Base-by-base conservation (phyloP, 1,139 yeast species). In the Geotrichum fermentans region DNA sequence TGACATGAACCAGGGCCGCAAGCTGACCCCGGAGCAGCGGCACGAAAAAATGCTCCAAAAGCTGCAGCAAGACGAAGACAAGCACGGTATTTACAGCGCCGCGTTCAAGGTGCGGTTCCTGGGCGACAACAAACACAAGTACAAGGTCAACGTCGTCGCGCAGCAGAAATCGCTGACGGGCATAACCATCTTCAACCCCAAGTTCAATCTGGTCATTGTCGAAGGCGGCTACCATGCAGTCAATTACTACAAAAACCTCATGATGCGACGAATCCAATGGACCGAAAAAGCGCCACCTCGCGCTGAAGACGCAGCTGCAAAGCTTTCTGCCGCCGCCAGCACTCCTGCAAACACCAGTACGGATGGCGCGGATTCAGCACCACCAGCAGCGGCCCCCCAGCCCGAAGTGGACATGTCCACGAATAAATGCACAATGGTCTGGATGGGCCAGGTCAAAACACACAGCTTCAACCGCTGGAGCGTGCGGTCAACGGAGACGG, bases 91-190 rank as follows among this genome's bases (percentile, higher is more conserved):
- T 30, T 71, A 61, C 57, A 71, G 86, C 20, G 74, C 79, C 1
- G 89, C 85, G 0, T 88, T 80, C 63, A 71, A 72, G 22, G 70
- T 89, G 7, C 69, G 73, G 26, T 51, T 43, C 33, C 66, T 87
- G 21, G 70, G 71, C 0, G 83, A 83, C 61, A 82, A 85, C 0
- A 80, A 81, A 55, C 87, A 86, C 55, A 69, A 77, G 40, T 88
- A 73, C 66, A 88, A 88, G 61, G 73, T 89, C 18, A 89, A 85
- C 58, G 78, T 77, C 52, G 89, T 87, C 66, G 95, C 96, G 2
- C 79, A 79, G 56, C 94, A 89, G 60, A 64, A 80, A 52, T 77
- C 74, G 7, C 67, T 90, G 30, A 71, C 69, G 7, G 97, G 97
- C 0, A 70, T 82, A 29, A 65, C 78, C 5, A 61, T 73, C 7